A percentile compares a stretch with the other conserved stretches of the same genome.
These are phyloP conservation scores for Apiospora saccharicola DNA, from an alignment of 2,329 filamentous ascomycete species.

Conservation along the genomic window DNA sequence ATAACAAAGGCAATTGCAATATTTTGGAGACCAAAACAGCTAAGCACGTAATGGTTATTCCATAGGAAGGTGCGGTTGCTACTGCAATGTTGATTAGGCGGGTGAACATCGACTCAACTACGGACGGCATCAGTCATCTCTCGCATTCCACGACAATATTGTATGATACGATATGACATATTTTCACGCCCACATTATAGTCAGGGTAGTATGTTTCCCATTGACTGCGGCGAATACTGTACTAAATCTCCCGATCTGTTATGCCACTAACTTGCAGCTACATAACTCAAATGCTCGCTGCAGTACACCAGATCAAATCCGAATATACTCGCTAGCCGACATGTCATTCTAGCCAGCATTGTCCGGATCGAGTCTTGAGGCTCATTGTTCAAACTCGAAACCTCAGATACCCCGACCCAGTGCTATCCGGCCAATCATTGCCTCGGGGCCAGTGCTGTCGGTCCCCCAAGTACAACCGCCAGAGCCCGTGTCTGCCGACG, in stretches of 20 bases:
- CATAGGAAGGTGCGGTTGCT: neutral
- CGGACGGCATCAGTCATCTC: neutral
- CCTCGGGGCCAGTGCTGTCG: neutral
- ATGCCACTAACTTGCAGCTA: neutral
- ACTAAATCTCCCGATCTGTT: neutral
- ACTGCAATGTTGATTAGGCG: neutral
- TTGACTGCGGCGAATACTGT: neutral
- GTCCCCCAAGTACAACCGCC: constrained; percentile 26
- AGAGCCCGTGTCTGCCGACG: constrained; percentile 25
- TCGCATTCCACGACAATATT: neutral
- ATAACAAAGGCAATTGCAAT: neutral
- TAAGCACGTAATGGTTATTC: neutral
- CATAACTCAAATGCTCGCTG: neutral
- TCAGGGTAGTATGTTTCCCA: too few relatives aligned
- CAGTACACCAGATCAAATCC: neutral
- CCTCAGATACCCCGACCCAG: neutral
- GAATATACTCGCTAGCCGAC: too few relatives aligned
- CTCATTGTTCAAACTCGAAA: neutral
- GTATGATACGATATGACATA: neutral
- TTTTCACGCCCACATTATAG: neutral
- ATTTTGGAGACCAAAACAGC: neutral
- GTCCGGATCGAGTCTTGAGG: too few relatives aligned
- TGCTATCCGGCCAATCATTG: neutral
- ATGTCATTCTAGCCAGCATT: too few relatives aligned
- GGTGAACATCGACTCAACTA: neutral